Percentiles rank a stretch among this genome's conserved stretches.
Conservation (phyloP, 345 rosid species). For the Dipteronia sinensis region DNA sequence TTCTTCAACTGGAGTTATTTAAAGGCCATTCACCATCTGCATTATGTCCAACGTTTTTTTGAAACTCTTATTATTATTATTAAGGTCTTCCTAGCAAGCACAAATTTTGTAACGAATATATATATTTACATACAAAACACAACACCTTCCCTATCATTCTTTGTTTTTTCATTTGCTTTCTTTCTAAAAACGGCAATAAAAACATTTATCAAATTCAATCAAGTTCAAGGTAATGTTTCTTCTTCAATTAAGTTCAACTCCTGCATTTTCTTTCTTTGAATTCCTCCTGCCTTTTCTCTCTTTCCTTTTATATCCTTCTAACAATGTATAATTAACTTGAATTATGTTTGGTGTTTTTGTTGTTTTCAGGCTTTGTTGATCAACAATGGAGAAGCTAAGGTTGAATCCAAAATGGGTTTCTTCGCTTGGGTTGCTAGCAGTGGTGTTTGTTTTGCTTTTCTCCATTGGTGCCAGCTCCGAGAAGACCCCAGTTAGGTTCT, state of each 20-base stretch:
- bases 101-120: not conserved
- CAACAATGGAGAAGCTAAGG: conserved; percentile 22
- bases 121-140: not conserved
- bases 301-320: not conserved
- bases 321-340: too few species aligned
- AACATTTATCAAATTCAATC: not conserved
- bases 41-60: conserved; percentile 4
- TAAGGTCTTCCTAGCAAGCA: not conserved
- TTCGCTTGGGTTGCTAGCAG: not conserved
- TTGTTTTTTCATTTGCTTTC: too few species aligned
- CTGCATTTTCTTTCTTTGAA: not conserved
- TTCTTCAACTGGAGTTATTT: not conserved
- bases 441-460: conserved; percentile 10
- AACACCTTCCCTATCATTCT: not conserved
- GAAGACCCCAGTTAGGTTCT: conserved; percentile 40
- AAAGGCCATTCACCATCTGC: conserved; percentile 16
- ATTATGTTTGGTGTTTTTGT: too few species aligned
- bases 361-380: conserved; percentile 9
- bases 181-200: not conserved
- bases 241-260: too few species aligned
- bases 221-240: not conserved
- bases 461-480: conserved; percentile 8
- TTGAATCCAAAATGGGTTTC: conserved; percentile 10
- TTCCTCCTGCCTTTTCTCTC: not conserved
- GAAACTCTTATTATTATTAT: not conserved